Conservation (phyloP, 2,329 filamentous ascomycete species). For the Aureobasidium namibiae region DNA sequence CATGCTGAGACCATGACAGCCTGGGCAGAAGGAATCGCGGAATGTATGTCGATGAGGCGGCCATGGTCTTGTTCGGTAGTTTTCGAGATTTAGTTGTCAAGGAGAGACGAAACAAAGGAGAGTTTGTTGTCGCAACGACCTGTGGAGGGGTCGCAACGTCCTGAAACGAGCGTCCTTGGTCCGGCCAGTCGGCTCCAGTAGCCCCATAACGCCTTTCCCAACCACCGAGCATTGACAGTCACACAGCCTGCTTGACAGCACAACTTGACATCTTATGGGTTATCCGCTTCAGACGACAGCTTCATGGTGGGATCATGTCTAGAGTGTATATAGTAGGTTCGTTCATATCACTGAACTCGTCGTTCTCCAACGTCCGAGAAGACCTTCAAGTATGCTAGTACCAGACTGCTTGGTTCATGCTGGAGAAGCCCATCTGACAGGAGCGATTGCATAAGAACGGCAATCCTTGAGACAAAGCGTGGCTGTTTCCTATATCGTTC, state of each 20-base stretch:
- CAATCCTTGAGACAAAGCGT: too few relatives aligned
- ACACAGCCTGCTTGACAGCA: neutral
- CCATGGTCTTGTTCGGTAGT: neutral
- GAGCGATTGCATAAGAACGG: neutral
- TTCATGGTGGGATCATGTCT: too few relatives aligned
- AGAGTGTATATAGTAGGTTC: neutral
- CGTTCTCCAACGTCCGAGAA: neutral
- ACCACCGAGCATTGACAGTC: neutral
- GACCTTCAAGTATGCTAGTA: neutral
- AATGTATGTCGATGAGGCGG: slow-evolving; percentile 19
- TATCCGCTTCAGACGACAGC: neutral
- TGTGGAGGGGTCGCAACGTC: neutral
- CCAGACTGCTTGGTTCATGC: neutral
- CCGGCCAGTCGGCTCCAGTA: neutral
- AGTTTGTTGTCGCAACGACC: slow-evolving; percentile 11
- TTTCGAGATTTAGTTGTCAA: neutral
- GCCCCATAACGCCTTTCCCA: neutral
- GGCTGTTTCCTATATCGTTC: neutral
- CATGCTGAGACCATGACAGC: slow-evolving; percentile 25
- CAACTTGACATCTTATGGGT: neutral
- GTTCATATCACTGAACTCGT: neutral
- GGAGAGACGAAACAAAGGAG: slow-evolving; percentile 11
- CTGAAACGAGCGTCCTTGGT: slow-evolving; percentile 1
- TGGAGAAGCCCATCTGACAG: neutral
- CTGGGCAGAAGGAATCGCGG: slow-evolving; percentile 32